These are phyloP conservation scores for Zizania palustris DNA, from an alignment of 202 grass and related monocot species.

Conservation along the genomic window DNA sequence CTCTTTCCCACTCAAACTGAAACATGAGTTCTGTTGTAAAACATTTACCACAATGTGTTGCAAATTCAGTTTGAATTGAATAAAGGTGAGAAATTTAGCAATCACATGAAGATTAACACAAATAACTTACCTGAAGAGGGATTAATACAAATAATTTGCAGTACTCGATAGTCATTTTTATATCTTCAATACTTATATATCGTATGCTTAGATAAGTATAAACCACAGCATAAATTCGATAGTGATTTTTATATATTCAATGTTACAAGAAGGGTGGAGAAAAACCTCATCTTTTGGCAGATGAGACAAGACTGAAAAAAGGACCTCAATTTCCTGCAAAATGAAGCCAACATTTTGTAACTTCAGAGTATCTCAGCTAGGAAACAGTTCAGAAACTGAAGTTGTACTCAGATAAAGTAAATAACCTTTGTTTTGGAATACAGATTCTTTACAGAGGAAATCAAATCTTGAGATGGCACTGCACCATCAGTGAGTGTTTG, in stretches of 20 bases:
- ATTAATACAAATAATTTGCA: conserved; percentile 1
- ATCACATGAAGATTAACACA: neutral
- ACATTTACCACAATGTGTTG: neutral
- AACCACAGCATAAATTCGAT: too few species aligned
- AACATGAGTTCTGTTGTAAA: neutral
- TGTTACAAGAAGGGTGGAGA: neutral
- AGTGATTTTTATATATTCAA: neutral
- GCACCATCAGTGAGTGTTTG: conserved; percentile 75
- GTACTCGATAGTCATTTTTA: neutral
- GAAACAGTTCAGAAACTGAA: conserved; percentile 27
- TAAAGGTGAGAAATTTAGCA: conserved; percentile 23
- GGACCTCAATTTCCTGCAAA: conserved; percentile 85
- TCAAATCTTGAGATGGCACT: conserved; percentile 79
- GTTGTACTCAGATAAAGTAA: conserved; percentile 2
- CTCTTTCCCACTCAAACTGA: neutral
- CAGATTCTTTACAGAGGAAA: conserved; percentile 82
- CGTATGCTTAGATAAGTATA: too few species aligned
- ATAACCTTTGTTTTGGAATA: conserved; percentile 85
- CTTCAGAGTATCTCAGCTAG: conserved; percentile 27
- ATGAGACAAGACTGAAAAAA: conserved; percentile 76
- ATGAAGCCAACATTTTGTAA: conserved; percentile 36
- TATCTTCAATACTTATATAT: too few species aligned
- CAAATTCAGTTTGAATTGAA: neutral
- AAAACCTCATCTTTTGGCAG: conserved; percentile 94
- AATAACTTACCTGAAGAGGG: neutral